phyloP scores from a whole-genome alignment of 108 stramenopile species.

The Aurantiochytrium sp. region DNA sequence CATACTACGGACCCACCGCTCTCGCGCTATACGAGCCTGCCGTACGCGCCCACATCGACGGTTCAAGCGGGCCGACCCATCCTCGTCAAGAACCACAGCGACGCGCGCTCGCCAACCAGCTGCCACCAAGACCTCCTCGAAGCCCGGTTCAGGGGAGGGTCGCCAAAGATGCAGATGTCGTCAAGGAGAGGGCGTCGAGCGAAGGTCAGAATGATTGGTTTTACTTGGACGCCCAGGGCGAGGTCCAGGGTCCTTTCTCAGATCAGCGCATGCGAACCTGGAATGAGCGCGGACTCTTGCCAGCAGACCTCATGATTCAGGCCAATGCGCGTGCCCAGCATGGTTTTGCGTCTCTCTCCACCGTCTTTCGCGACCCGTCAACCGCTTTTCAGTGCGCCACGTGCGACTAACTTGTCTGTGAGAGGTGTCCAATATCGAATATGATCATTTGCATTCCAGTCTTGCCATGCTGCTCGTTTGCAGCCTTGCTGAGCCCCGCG shows the following conservation, averaged over 20 bases:
- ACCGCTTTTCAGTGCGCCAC: not conserved
- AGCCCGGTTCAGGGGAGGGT: too few relatives aligned
- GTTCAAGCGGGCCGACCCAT: too few relatives aligned
- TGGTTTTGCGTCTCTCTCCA: not conserved
- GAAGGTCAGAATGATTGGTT: not conserved
- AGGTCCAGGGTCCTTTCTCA: not conserved
- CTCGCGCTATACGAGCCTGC: not conserved
- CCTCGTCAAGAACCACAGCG: too few relatives aligned
- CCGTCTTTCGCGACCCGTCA: not conserved
- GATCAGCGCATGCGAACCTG: slow-evolving; percentile 25
- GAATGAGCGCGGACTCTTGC: slow-evolving; percentile 25
- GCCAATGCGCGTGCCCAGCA: not conserved
- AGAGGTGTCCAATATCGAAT: too few relatives aligned
- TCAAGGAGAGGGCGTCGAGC: not conserved
- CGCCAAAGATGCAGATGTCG: too few relatives aligned
- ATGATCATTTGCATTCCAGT: too few relatives aligned
- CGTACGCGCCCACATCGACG: not conserved
- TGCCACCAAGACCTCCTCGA: too few relatives aligned
- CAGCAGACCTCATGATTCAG: not conserved
- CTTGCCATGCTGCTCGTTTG: too few relatives aligned
- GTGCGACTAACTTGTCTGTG: not conserved
- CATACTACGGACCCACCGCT: not conserved
- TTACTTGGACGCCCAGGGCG: not conserved
- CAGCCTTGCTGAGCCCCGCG: too few relatives aligned
- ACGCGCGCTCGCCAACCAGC: too few relatives aligned